Evolutionary conservation across 345 rosid species (phyloP).

Genomic region (Salix dunnii): DNA sequence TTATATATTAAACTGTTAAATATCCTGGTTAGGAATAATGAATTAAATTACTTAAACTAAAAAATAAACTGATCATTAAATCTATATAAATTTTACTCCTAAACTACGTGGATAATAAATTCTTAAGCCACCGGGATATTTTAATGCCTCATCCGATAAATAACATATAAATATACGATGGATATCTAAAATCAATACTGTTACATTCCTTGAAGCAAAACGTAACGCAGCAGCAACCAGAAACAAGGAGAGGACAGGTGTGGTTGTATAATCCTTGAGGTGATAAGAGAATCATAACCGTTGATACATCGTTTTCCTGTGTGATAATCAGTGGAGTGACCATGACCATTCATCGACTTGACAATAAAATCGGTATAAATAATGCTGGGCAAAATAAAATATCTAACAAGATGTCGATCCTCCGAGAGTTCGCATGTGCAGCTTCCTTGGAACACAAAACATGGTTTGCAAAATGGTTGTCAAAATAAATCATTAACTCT

Average conservation of each 20-base stretch:
- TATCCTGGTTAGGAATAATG: too few relatives aligned
- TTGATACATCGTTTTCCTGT: slow-evolving; percentile 11
- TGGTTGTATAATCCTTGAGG: neutral
- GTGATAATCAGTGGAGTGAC: slow-evolving; percentile 1
- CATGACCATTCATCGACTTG: neutral
- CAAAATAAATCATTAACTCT: neutral
- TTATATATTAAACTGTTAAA: too few relatives aligned
- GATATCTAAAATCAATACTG: neutral
- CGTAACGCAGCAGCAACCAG: neutral
- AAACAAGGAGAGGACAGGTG: neutral
- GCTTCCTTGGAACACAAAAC: neutral
- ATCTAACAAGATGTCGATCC: neutral
- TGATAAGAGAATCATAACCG: slow-evolving; percentile 14
- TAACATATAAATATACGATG: too few relatives aligned
- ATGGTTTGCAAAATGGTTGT: neutral
- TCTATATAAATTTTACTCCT: too few relatives aligned
- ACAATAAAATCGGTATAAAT: neutral
- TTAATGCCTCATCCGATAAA: too few relatives aligned
- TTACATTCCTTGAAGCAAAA: neutral
- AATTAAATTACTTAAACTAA: too few relatives aligned
- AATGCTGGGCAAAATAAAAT: neutral
- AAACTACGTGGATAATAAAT: too few relatives aligned
- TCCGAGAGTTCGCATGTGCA: neutral
- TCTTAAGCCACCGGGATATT: too few relatives aligned
- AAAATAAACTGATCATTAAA: too few relatives aligned